Conservation (phyloP, 2,329 filamentous ascomycete species). For the Colletotrichum sp. region DNA sequence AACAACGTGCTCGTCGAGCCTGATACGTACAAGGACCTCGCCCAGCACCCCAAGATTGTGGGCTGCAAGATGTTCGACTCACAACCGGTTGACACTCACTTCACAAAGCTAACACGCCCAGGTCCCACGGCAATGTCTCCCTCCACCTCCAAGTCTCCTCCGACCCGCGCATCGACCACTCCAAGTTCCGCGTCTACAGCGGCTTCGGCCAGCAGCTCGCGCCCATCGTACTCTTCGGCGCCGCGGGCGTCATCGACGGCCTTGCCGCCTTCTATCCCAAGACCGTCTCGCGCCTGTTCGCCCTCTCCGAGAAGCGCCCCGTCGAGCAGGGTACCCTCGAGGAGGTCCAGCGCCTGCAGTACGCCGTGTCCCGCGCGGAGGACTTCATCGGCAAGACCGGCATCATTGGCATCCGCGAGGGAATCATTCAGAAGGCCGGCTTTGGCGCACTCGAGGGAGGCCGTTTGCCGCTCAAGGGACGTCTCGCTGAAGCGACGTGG, state of each 20-base stretch:
- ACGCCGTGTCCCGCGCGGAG: conserved; percentile 64
- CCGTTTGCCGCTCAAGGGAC: conserved; percentile 62
- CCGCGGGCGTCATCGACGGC: conserved; percentile 70
- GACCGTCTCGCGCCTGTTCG: conserved; percentile 63
- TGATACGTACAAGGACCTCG: conserved; percentile 61
- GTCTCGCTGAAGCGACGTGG: conserved; percentile 58
- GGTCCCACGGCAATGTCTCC: conserved; percentile 68
- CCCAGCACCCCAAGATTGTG: conserved; percentile 68
- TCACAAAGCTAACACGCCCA: background rate
- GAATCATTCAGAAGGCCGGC: conserved; percentile 58
- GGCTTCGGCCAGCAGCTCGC: conserved; percentile 72
- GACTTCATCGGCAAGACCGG: conserved; percentile 67
- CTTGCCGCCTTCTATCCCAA: conserved; percentile 70
- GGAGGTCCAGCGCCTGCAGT: conserved; percentile 65
- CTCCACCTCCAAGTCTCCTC: conserved; percentile 68
- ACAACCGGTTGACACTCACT: background rate
- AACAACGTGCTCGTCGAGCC: conserved; percentile 66
- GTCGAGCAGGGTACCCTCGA: conserved; percentile 48
- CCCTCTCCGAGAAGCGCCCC: conserved; percentile 42
- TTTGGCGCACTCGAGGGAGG: conserved; percentile 64
- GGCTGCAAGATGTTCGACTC: conserved; percentile 63
- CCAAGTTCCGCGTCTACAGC: conserved; percentile 67
- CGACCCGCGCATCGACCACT: conserved; percentile 64
- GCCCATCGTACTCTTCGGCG: conserved; percentile 66
- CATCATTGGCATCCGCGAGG: conserved; percentile 70